Percentiles rank a stretch among this genome's conserved stretches.
Evolutionary conservation across 139 green algal species (phyloP).

Genomic region (Bryopsis sp.): DNA sequence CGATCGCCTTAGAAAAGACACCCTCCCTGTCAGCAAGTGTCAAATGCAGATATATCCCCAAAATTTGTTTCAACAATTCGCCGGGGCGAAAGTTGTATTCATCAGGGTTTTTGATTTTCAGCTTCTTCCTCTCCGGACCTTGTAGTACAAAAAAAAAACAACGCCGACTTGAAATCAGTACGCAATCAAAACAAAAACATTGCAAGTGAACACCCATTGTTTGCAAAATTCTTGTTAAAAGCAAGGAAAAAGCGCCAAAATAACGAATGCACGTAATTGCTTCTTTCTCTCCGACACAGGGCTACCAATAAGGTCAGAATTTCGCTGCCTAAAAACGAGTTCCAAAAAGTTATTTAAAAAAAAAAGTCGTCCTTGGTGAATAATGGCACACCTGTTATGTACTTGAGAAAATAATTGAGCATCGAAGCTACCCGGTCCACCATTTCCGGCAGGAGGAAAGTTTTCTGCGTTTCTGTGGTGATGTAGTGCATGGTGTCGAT

Average conservation of each 20-base stretch:
- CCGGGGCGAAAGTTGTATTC: slow-evolving; percentile 76
- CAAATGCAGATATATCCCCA: slow-evolving; percentile 80
- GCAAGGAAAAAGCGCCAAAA: too few species aligned
- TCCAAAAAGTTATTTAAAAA: too few species aligned
- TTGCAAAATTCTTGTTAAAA: too few species aligned
- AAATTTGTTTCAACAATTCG: slow-evolving; percentile 64
- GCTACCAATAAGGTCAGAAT: too few species aligned
- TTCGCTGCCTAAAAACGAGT: too few species aligned
- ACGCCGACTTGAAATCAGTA: neutral
- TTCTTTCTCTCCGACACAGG: too few species aligned
- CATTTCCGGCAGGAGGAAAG: slow-evolving; percentile 70
- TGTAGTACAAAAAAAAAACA: neutral
- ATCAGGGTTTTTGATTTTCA: slow-evolving; percentile 72
- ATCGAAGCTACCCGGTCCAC: slow-evolving; percentile 75
- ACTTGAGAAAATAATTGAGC: slow-evolving; percentile 95
- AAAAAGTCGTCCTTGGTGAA: neutral
- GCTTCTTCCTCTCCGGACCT: slow-evolving; percentile 49
- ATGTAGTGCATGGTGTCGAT: slow-evolving; percentile 65
- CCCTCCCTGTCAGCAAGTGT: slow-evolving; percentile 43
- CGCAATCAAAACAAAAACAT: too few species aligned
- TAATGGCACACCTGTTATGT: slow-evolving; percentile 58
- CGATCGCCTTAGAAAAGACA: slow-evolving; percentile 63
- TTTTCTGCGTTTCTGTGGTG: slow-evolving; percentile 26
- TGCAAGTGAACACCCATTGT: too few species aligned
- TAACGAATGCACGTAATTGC: too few species aligned